A percentile compares a stretch with the other conserved stretches of the same genome.
Conservation (phyloP, 179 eudicot species). For the Patellifolia procumbens region DNA sequence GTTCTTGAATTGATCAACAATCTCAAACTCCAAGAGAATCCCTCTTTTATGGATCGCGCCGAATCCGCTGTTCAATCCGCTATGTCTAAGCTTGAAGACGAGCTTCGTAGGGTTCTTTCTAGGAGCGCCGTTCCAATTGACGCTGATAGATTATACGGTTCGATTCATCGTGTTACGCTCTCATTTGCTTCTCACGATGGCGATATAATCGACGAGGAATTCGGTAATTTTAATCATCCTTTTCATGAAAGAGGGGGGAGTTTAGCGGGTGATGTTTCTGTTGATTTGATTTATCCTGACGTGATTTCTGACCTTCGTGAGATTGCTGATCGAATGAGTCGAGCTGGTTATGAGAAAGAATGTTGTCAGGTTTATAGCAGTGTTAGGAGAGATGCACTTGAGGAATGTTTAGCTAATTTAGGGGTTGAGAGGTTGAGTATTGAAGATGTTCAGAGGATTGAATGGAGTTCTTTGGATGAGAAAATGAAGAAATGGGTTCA, state of each 20-base stretch:
- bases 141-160: conserved; percentile 54
- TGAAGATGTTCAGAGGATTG: conserved; percentile 70
- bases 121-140: conserved; percentile 54
- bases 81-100: conserved; percentile 81
- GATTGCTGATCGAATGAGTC: conserved; percentile 73
- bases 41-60: conserved; percentile 53
- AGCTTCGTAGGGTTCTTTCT: conserved; percentile 54
- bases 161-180: conserved; percentile 46
- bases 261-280: conserved; percentile 51
- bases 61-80: conserved; percentile 76
- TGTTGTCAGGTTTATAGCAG: conserved; percentile 78
- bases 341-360: conserved; percentile 80
- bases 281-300: conserved; percentile 57
- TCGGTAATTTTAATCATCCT: conserved; percentile 36
- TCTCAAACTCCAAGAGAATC: conserved; percentile 18
- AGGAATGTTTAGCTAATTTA: conserved; percentile 58
- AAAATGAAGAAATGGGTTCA: conserved; percentile 77
- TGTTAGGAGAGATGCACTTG: conserved; percentile 62
- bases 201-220: conserved; percentile 36
- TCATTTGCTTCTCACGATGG: conserved; percentile 48
- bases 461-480: conserved; percentile 64
- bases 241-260: conserved; percentile 69
- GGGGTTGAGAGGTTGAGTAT: conserved; percentile 70
- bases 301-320: conserved; percentile 59
- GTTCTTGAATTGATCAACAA: conserved; percentile 48